These are phyloP conservation scores for Shiraia sp. DNA, from an alignment of 2,329 filamentous ascomycete genomes.

Conservation along the genomic window DNA sequence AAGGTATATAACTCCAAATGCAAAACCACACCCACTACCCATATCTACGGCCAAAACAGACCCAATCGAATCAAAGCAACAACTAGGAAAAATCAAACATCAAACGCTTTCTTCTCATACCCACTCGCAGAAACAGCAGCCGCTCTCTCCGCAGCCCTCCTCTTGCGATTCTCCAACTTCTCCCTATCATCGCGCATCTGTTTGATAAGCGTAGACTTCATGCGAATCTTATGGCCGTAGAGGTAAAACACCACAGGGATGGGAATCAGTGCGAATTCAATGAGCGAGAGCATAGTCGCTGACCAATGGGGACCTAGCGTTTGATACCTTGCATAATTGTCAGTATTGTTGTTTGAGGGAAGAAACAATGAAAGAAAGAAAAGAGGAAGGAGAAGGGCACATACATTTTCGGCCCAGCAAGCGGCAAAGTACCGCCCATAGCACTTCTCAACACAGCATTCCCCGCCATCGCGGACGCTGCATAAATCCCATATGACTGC, in stretches of 20 bases:
- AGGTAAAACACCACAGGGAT: slow-evolving; percentile 79
- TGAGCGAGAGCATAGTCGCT: slow-evolving; percentile 71
- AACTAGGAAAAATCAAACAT: no score
- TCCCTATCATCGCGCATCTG: slow-evolving; percentile 51
- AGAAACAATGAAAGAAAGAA: no score
- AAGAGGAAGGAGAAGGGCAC: not conserved
- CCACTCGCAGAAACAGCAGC: no score
- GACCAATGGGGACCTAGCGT: slow-evolving; percentile 76
- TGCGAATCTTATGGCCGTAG: slow-evolving; percentile 61
- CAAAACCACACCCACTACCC: not conserved
- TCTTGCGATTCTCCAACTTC: slow-evolving; percentile 46
- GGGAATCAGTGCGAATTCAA: slow-evolving; percentile 75
- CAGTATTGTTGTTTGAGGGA: slow-evolving; percentile 2
- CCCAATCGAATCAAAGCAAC: no score
- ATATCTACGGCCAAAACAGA: no score
- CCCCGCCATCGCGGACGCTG: slow-evolving; percentile 77
- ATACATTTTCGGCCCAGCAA: slow-evolving; percentile 70
- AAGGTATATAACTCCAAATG: not conserved
- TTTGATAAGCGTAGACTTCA: slow-evolving; percentile 59
- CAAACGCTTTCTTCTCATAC: no score
- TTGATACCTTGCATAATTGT: slow-evolving; percentile 53
- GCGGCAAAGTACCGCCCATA: slow-evolving; percentile 76
- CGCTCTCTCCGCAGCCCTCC: slow-evolving; percentile 50
- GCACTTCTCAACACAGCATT: slow-evolving; percentile 75
- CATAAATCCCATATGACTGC: slow-evolving; percentile 77